These are phyloP conservation scores for Phytophthora boehmeriae DNA, from an alignment of 352 stramenopile species.

Conservation along the genomic window DNA sequence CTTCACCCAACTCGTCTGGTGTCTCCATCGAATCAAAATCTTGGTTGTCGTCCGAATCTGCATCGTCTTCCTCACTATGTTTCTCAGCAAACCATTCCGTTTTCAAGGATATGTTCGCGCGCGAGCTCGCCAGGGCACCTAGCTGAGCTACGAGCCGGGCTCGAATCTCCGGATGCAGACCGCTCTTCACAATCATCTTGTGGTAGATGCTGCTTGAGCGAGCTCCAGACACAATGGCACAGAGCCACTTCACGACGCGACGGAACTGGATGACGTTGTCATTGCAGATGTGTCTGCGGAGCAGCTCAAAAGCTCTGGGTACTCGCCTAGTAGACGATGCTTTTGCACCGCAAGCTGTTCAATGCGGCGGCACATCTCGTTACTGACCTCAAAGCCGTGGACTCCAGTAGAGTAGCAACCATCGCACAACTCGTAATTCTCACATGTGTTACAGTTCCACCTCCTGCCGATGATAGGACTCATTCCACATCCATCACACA, in stretches of 20 bases:
- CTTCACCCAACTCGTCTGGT: constrained; percentile 11
- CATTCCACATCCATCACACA: constrained; percentile 82
- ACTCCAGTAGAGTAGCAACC: constrained; percentile 67
- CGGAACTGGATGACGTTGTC: constrained; percentile 76
- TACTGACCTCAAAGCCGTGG: constrained; percentile 76
- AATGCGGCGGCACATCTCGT: constrained; percentile 70
- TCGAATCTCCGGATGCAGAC: constrained; percentile 75
- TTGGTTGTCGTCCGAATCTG: constrained; percentile 19
- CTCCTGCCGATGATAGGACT: constrained; percentile 77
- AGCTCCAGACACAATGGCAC: constrained; percentile 63
- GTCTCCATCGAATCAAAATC: constrained; percentile 12
- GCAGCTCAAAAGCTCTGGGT: constrained; percentile 71
- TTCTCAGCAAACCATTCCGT: constrained; percentile 75
- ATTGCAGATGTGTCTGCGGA: constrained; percentile 69
- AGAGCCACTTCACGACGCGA: constrained; percentile 72
- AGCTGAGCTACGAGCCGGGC: constrained; percentile 66
- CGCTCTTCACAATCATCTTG: constrained; percentile 75
- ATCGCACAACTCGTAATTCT: constrained; percentile 73
- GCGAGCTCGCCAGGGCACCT: constrained; percentile 62
- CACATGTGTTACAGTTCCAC: constrained; percentile 80
- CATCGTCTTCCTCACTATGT: constrained; percentile 39
- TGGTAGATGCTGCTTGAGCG: constrained; percentile 58
- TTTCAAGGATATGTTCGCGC: constrained; percentile 63
- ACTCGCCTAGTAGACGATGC: constrained; percentile 56
- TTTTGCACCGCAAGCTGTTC: constrained; percentile 60